Evolutionary conservation across 139 green algal genomes (phyloP).

Genomic region (Zygnema cylindricum): DNA sequence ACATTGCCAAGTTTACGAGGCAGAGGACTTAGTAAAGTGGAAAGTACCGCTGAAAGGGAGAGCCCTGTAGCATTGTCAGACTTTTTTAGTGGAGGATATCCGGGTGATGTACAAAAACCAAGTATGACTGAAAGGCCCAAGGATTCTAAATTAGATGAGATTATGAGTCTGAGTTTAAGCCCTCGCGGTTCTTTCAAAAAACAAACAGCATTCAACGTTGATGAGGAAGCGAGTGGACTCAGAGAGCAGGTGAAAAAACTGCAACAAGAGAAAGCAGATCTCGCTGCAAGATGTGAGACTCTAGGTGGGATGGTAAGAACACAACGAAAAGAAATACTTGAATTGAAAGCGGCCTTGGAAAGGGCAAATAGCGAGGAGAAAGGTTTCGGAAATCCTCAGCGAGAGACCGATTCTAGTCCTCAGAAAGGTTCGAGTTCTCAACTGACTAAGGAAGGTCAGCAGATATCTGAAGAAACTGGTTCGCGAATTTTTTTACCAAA

Average conservation of each 20-base stretch:
- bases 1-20: no score
- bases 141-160: background rate
- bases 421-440: no score
- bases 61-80: no score
- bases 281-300: background rate
- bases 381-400: background rate
- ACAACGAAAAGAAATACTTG: background rate
- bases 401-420: no score
- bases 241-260: background rate
- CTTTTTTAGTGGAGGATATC: background rate
- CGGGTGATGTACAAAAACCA: background rate
- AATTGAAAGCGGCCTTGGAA: conserved; percentile 3
- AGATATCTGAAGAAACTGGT: background rate
- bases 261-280: background rate
- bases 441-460: no score
- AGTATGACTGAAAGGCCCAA: background rate
- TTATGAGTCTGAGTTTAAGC: background rate
- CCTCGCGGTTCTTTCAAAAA: background rate
- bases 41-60: no score
- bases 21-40: no score
- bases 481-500: background rate
- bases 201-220: background rate
- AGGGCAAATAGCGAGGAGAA: background rate
- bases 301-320: background rate
- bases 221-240: background rate